Percentiles rank a stretch among this genome's conserved stretches.
These are phyloP conservation scores for Kokia cookei DNA, from an alignment of 441 rosid genomes.

Conservation along the genomic window DNA sequence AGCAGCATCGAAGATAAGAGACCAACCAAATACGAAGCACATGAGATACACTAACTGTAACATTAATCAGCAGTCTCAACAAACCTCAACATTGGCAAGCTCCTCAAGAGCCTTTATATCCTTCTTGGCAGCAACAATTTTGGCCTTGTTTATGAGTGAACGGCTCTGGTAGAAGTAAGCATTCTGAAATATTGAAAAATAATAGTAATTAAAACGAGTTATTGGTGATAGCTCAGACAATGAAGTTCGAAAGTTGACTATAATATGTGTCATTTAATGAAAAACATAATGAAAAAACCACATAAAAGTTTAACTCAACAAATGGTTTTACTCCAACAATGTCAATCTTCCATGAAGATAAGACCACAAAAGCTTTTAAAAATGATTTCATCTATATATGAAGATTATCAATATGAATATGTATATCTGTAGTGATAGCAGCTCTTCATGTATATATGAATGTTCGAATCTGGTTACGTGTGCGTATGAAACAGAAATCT, in stretches of 20 bases:
- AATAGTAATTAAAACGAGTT: neutral
- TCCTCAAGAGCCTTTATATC: conserved; percentile 48
- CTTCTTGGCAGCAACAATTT: conserved; percentile 43
- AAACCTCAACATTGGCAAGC: conserved; percentile 43
- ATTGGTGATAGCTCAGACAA: neutral
- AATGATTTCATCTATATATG: neutral
- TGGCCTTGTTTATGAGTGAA: conserved; percentile 35
- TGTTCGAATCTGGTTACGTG: neutral
- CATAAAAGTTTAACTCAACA: neutral
- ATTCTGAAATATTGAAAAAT: conserved; percentile 32
- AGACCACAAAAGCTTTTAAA: neutral
- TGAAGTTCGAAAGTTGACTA: neutral
- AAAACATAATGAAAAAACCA: neutral
- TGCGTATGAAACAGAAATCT: neutral
- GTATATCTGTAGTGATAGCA: neutral
- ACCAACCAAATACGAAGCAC: conserved; percentile 4
- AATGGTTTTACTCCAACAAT: neutral
- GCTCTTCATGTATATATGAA: neutral
- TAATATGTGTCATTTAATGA: neutral
- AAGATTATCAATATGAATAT: neutral
- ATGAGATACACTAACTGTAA: neutral
- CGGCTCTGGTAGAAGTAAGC: conserved; percentile 35
- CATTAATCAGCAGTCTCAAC: conserved; percentile 16
- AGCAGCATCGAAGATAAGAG: conserved; percentile 15
- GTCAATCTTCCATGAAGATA: neutral